phyloP scores from a whole-genome alignment of 2,329 filamentous ascomycete species.

The Fusarium sp. region DNA sequence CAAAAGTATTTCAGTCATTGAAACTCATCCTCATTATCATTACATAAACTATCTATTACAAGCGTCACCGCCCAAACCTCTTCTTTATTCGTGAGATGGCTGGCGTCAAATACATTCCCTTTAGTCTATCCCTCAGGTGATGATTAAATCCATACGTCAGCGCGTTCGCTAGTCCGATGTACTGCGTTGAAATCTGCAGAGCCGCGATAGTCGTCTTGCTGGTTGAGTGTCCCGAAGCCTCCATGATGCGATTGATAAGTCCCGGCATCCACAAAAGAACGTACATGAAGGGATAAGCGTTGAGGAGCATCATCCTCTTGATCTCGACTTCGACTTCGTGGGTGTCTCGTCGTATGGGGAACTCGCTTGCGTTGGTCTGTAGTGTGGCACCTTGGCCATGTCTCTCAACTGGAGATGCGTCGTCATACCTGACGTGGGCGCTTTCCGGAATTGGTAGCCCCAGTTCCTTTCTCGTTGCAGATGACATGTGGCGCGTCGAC shows the following conservation, averaged over 20 bases:
- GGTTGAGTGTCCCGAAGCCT: constrained; percentile 25
- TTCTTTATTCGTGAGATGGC: constrained; percentile 26
- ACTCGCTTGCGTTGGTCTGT: constrained; percentile 41
- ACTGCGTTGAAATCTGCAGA: constrained; percentile 38
- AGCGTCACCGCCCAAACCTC: constrained; percentile 1
- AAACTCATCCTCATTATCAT: not conserved
- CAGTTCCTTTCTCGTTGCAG: not conserved
- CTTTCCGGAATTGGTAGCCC: not conserved
- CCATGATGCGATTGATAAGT: constrained; percentile 37
- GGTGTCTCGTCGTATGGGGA: constrained; percentile 31
- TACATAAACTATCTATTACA: not conserved
- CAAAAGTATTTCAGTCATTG: not conserved
- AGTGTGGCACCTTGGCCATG: not conserved
- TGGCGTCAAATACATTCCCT: constrained; percentile 29
- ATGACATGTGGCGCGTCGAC: not conserved
- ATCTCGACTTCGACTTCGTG: constrained; percentile 37
- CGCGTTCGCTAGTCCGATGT: constrained; percentile 38
- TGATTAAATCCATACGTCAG: constrained; percentile 41
- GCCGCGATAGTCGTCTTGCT: constrained; percentile 26
- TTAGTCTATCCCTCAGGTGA: constrained; percentile 39
- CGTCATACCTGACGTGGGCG: not conserved
- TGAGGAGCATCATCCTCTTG: constrained; percentile 42
- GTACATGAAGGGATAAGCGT: constrained; percentile 42
- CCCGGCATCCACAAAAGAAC: constrained; percentile 40
- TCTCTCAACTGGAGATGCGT: not conserved